phyloP scores from a whole-genome alignment of 371 early-diverging fungal genomes.

The Furculomyces boomerangus region DNA sequence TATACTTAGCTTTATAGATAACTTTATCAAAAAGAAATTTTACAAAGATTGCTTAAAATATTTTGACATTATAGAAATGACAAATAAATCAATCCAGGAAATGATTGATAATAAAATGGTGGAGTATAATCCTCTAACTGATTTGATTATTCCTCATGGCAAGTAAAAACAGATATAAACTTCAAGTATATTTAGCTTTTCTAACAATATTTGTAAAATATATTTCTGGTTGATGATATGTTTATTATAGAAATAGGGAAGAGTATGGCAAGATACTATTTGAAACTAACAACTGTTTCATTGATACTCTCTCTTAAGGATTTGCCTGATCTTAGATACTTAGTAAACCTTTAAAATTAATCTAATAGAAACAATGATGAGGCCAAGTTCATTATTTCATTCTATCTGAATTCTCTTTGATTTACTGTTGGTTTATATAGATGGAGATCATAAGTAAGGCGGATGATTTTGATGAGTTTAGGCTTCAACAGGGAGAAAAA shows the following conservation, averaged over 20 bases:
- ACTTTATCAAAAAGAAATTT: not conserved
- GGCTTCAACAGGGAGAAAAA: conserved; percentile 2
- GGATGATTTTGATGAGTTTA: conserved; percentile 1
- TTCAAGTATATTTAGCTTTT: not conserved
- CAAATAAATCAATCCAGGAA: not conserved
- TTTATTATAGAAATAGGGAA: conserved; percentile 1
- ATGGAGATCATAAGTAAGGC: not conserved
- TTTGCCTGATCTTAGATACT: not conserved
- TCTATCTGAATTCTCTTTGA: not conserved
- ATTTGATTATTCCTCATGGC: not conserved
- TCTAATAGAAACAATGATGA: not conserved
- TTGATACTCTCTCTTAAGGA: not conserved
- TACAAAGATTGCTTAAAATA: not conserved
- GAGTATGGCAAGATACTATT: conserved; percentile 3
- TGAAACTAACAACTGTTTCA: not conserved
- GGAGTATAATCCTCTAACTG: not conserved
- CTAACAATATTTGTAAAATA: too few relatives aligned
- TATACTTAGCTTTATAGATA: not conserved
- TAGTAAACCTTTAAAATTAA: not conserved
- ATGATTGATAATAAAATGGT: not conserved
- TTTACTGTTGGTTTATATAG: not conserved
- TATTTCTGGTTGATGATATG: not conserved
- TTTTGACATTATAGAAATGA: not conserved
- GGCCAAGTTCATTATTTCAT: too few relatives aligned
- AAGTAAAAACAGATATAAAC: too few relatives aligned